Evolutionary conservation across 1,139 yeast species (phyloP).

Genomic region (Kodamaea sp.): DNA sequence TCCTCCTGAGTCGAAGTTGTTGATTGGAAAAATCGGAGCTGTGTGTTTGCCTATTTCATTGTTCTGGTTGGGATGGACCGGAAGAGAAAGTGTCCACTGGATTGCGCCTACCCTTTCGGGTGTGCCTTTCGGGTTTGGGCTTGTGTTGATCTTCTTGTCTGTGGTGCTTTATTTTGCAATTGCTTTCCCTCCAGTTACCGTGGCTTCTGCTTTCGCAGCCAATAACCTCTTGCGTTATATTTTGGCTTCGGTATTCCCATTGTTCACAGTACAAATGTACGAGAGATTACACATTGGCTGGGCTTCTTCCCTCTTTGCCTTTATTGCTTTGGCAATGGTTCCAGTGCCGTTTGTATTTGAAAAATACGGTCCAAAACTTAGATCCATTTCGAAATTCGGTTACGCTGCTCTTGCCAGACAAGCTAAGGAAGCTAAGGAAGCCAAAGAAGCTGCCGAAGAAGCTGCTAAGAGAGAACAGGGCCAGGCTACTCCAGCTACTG

Average conservation of each 20-base stretch:
- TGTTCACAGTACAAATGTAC: constrained; percentile 49
- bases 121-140: constrained; percentile 73
- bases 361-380: constrained; percentile 19
- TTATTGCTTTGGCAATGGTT: constrained; percentile 27
- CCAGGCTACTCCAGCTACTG: background rate
- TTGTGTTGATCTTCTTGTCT: constrained; percentile 71
- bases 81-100: constrained; percentile 69
- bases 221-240: constrained; percentile 69
- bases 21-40: constrained; percentile 59
- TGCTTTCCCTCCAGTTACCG: constrained; percentile 71
- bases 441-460: constrained; percentile 12
- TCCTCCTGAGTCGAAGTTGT: constrained; percentile 39
- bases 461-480: constrained; percentile 2
- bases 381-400: constrained; percentile 36
- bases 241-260: constrained; percentile 60
- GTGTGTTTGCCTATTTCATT: constrained; percentile 64
- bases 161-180: constrained; percentile 70
- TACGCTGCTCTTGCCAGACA: constrained; percentile 50
- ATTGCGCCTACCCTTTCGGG: constrained; percentile 77
- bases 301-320: constrained; percentile 28
- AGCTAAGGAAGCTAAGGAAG: constrained; percentile 29
- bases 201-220: constrained; percentile 81
- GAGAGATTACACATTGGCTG: constrained; percentile 33
- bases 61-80: constrained; percentile 85
- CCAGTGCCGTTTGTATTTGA: constrained; percentile 27